Evolutionary conservation across 2,329 filamentous ascomycete species (phyloP), one percentile per base, ranked within the genome.

Genomic region (Purpureocillium lavendulum): DNA sequence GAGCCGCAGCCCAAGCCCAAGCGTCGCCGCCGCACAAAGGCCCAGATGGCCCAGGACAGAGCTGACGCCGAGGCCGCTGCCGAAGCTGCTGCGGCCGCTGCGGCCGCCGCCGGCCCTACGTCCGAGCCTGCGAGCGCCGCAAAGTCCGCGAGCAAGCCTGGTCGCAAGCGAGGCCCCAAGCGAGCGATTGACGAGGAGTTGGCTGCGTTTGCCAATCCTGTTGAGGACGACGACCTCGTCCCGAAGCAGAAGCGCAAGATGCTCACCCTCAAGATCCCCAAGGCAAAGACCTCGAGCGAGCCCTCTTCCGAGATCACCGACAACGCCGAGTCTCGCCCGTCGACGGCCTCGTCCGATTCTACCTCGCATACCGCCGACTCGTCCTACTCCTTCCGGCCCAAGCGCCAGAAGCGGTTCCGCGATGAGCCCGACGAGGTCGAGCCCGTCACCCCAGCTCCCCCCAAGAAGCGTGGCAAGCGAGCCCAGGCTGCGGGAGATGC

Each of bases 381-480:
- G 0, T 66, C 60, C 5, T 73, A 73, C 49, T 73, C 73, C 1
- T 67, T 77, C 44, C 65, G 73, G 4, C 70, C 72, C 21, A 76
- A 75, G 53, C 65, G 71, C 8, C 70, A 71, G 49, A 72, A 72
- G 48, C 69, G 70, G 36, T 75, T 73, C 59, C 63, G 66, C 2
- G 65, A 73, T 4, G 65, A 73, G 33, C 64, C 68, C 8, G 65
- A 68, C 33, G 67, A 61, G 1, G 59, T 58, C 12, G 64, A 65
- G 13, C 58, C 56, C 26, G 49, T 49, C 11, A 44, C 55, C 4
- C 61, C 63, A 28, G 57, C 56, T 18, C 65, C 62, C 15, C 51
- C 59, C 1, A 64, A 62, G 54, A 66, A 68, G 48, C 50, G 56
- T 38, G 54, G 52, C 40, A 62, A 59, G 48, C 56, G 56, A 36